phyloP scores from a whole-genome alignment of 441 rosid species.

The Hura crepitans region DNA sequence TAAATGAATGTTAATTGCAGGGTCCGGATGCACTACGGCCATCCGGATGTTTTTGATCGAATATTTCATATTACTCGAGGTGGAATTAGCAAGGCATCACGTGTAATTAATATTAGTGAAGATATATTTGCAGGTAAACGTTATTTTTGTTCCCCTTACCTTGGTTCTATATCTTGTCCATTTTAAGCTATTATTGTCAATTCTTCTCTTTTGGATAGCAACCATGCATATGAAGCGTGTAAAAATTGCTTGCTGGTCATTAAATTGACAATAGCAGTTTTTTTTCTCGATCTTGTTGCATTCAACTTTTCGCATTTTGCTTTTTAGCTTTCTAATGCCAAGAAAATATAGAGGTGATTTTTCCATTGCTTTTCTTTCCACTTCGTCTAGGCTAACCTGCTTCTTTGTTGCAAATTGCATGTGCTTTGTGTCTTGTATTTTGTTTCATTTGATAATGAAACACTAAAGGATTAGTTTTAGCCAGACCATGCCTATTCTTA shows the following conservation, averaged over 20 bases:
- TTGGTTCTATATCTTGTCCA: neutral
- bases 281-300: neutral
- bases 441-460: neutral
- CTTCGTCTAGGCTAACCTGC: neutral
- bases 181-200: neutral
- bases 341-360: neutral
- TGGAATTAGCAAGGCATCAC: conserved; percentile 96
- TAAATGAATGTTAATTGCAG: conserved; percentile 39
- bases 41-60: conserved; percentile 97
- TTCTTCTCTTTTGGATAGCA: neutral
- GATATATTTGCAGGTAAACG: conserved; percentile 87
- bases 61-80: conserved; percentile 93
- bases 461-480: neutral
- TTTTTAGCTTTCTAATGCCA: neutral
- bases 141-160: neutral
- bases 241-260: neutral
- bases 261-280: neutral
- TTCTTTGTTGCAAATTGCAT: neutral
- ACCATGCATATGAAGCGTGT: neutral
- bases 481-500: neutral
- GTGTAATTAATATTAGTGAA: conserved; percentile 93
- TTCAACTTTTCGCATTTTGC: neutral
- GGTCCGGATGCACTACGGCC: conserved; percentile 99
- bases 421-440: neutral
- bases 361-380: neutral